Evolutionary conservation across 306 rosid genomes (phyloP), one percentile per base, ranked within the genome.

Genomic region (Ochetophila trinervis): DNA sequence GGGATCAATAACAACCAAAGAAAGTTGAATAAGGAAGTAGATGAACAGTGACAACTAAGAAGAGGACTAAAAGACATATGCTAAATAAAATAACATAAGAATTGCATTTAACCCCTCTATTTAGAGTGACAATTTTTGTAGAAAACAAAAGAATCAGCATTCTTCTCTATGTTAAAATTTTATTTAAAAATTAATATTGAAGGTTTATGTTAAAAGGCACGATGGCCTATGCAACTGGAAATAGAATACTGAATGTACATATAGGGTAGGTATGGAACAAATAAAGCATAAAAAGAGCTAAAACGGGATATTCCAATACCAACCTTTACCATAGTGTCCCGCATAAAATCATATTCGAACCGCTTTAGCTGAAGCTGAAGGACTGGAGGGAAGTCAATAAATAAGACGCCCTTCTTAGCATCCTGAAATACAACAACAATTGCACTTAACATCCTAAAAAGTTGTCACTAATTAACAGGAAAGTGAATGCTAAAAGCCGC

Each of bases 331-430:
- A 89, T 92, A 14, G 95, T 83, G 78, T 87, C 95, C 65, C 90
- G 84, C 82, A 82, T 81, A 65, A 83, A 87, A 82, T 89, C 98
- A 67, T 89, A 92, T 66, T 92, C 96, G 75, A 92, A 92, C 22
- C 98, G 82, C 80, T 89, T 92, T 71, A 92, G 70, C 84, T 92
- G 98, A 77, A 92, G 98, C 59, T 92, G 96, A 68, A 92, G 98
- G 62, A 92, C 95, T 37, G 96, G 98, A 52, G 98, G 98, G 78
- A 92, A 89, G 86, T 92, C 98, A 75, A 87, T 87, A 79, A 92
- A 92, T 75, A 92, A 72, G 37, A 87, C 96, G 17, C 96, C 95
- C 75, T 89, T 92, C 89, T 69, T 87, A 80, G 98, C 96, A 77
- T 87, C 97, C 95, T 90, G 89, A 70, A 85, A 83, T 51, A 19